These are phyloP conservation scores for Pyrenophora graminea DNA, from an alignment of 2,329 filamentous ascomycete genomes.

Conservation along the genomic window DNA sequence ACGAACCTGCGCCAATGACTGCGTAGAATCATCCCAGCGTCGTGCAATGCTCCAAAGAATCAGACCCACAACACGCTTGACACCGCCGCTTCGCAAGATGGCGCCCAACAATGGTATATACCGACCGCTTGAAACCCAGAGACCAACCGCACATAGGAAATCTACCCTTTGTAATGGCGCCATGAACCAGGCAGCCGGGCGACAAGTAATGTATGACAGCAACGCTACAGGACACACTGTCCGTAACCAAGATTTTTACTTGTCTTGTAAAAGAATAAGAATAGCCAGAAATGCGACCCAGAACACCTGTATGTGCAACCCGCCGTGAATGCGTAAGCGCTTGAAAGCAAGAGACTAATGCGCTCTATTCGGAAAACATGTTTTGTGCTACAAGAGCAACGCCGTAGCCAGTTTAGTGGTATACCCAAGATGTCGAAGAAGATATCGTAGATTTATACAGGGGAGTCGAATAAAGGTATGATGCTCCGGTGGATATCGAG, in stretches of 20 bases:
- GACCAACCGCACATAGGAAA: conserved; percentile 47
- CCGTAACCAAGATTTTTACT: conserved; percentile 44
- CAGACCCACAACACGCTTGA: conserved; percentile 38
- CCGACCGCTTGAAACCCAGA: conserved; percentile 42
- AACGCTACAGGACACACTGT: conserved; percentile 43
- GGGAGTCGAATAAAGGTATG: conserved; percentile 46
- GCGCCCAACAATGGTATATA: conserved; percentile 49
- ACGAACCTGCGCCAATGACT: conserved; percentile 36
- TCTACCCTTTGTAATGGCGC: conserved; percentile 44
- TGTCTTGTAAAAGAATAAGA: conserved; percentile 41
- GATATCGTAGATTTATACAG: conserved; percentile 51
- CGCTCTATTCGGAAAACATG: conserved; percentile 45
- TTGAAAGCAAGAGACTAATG: conserved; percentile 45
- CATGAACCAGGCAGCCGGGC: conserved; percentile 30
- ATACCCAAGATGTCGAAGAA: conserved; percentile 48
- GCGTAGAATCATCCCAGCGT: conserved; percentile 49
- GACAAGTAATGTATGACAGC: conserved; percentile 36
- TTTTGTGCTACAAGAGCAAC: conserved; percentile 47
- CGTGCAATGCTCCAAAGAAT: conserved; percentile 46
- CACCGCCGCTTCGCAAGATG: conserved; percentile 47
- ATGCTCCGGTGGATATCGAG: conserved; percentile 48
- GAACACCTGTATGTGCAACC: conserved; percentile 47
- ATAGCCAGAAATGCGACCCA: conserved; percentile 43
- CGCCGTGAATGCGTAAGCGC: conserved; percentile 48
- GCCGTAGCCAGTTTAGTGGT: conserved; percentile 49